Evolutionary conservation across 192 early-diverging fungal genomes (phyloP), one percentile per base, ranked within the genome.

Genomic region (Glomus cerebriforme): DNA sequence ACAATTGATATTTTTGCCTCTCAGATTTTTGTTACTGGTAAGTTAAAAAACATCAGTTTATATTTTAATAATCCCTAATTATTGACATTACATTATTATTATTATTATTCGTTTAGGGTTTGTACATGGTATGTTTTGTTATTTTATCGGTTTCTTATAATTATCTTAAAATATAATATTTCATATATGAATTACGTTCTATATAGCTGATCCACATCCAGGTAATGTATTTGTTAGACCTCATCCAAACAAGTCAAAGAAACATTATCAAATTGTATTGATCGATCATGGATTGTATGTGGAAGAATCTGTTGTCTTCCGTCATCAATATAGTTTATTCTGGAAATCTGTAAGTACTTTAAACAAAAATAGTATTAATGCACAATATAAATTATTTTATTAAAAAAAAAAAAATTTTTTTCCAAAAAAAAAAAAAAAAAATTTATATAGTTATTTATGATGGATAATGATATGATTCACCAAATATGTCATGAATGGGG

Each of bases 221-320:
- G 93, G 91, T 6, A 97, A 98, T 83, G 87, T 96, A 59, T 85
- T 97, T 0, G 86, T 97, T 7, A 88, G 95, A 0, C 85, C 82
- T 27, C 88, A 95, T 72, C 95, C 95, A 0, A 34, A 81, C 0
- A 80, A 89, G 34, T 81, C 81, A 15, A 83, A 73, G 2, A 58
- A 81, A 26, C 63, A 83, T 45, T 87, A 87, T 34, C 93, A 95
- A 85, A 81, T 95, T 27, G 92, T 96, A 7, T 82, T 98, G 9
- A 85, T 98, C 64, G 97, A 98, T 68, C 97, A 98, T 82, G 97
- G 97, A 6, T 89, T 98, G 22, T 98, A 96, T 77, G 90, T 97
- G 34, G 87, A 91, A 73, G 92, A 92, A 79, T 90, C 88, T 24
- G 84, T 82, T 24, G 72, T 77, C 37, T 96, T 98, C 82, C 86